phyloP scores from a whole-genome alignment of 805 yeast species.

The Lipomyces kockii region DNA sequence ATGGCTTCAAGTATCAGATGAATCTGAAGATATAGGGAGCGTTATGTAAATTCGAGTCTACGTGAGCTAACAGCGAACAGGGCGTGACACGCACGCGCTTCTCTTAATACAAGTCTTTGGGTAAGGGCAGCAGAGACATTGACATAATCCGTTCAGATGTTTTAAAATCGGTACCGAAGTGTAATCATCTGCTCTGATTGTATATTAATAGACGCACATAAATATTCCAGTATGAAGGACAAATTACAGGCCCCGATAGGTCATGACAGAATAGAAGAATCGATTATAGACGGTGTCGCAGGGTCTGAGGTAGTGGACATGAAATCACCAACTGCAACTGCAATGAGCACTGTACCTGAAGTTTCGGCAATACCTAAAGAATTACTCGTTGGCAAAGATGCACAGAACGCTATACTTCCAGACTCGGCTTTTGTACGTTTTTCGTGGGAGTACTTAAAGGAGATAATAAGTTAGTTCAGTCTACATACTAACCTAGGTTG shows the following conservation, averaged over 20 bases:
- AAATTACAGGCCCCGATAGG: background rate
- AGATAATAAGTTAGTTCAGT: slow-evolving; percentile 37
- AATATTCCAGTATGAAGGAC: background rate
- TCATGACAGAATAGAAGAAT: background rate
- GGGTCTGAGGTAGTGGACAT: background rate
- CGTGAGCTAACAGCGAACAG: background rate
- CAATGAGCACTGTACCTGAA: background rate
- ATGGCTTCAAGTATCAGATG: background rate
- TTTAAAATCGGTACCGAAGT: too few relatives aligned
- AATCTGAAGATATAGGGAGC: background rate
- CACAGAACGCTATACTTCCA: slow-evolving; percentile 3
- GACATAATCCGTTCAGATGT: too few relatives aligned
- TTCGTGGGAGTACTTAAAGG: slow-evolving; percentile 39
- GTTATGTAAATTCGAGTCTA: background rate
- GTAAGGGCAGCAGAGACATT: background rate
- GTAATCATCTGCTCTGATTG: background rate
- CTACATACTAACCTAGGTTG: background rate
- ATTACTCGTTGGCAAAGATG: slow-evolving; percentile 26
- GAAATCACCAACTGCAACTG: background rate
- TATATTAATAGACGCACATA: background rate
- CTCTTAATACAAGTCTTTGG: background rate
- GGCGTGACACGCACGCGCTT: background rate
- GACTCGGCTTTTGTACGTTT: slow-evolving; percentile 39
- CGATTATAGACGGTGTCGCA: background rate
- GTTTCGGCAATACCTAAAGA: background rate